Base-by-base conservation (phyloP, 257 asterid genomes). In the Fraxinus americana region DNA sequence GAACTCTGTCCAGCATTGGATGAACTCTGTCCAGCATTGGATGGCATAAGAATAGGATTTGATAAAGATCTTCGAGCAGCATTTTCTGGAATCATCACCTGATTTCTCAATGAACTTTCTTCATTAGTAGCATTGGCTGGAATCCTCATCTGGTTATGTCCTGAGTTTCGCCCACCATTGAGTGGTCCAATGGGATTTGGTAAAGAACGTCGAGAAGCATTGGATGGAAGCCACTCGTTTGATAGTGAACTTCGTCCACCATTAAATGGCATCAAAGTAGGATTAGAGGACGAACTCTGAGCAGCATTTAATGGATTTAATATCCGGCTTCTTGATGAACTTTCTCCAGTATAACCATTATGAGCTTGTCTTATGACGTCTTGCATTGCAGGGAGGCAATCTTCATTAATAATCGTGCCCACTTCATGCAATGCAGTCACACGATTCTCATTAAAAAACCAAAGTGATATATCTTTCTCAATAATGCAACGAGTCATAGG, bases 301-400 rank as follows among this genome's bases (percentile, higher is more conserved):
- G 72, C 54, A 52, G 14, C 66, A 32, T 63, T 80, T 54, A 30
- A 68, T 13, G 78, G 75, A 2, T 30, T 30, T 70, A 61, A 45
- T 30, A 38, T 32, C 21, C 14, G 77, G 38, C 23, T 17, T 45
- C 34, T 71, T 0, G 7, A 23, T 13, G 52, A 9, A 32, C 57
- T n/a, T 16, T 45, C 71, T 32, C 66, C 70, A 59, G 73, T 41
- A 19, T 76, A 82, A 75, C 81, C 85, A 32, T 4, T 29, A 23
- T 78, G 59, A 59, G 91, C 90, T 2, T 5, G 65, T 72, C 80
- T 79, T 81, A 85, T 70, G 14, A 91, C 78, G 82, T 92, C 96
- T 0, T 75, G 21, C 7, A 90, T 76, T 21, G 84, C 88, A 5
- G 71, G 86, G 71, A 83, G 21, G 82, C 81, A 91, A 1, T 85